Base-by-base conservation (phyloP, 768 basidiomycete genomes). In the Trametes cingulata region DNA sequence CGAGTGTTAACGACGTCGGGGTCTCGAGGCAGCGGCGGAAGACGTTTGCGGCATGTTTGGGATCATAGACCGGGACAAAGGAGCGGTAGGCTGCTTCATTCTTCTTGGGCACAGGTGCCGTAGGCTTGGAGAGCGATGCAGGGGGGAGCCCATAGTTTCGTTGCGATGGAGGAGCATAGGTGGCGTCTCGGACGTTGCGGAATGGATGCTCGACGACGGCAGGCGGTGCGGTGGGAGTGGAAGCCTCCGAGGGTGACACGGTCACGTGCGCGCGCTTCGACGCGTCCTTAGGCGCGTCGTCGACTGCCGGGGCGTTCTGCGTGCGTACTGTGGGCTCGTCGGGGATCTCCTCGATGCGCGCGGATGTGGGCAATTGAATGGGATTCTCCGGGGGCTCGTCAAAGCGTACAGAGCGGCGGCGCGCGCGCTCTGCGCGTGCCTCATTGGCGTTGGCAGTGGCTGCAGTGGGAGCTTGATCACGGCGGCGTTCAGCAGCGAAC, bases 111-210 rank as follows among this genome's bases (percentile, higher is more conserved):
- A 45, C 25, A 9, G 20, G 6, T 7, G 39, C 41, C n/a, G 14
- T 15, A 36, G 29, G 3, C 56, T 39, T 57, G 7, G 25, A 15
- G 8, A 14, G 13, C n/a, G 51, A 6, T 2, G 58, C 35, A 5
- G 64, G 15, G 45, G 61, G 33, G 57, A 61, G 7, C 39, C 56
- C 47, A 61, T 60, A 49, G 61, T 68, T 53, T 50, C 64, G 41
- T 45, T 63, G 14, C 36, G 61, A 2, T 20, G 54, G 29, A 25
- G 52, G 49, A 2, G 41, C 42, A 36, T 56, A 58, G 20, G 49
- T 52, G 36, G 60, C 14, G 55, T 53, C 45, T n/a, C 42, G 60
- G 1, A 24, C 48, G 52, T 41, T 22, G 45, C 56, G 53, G 62
- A 58, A 49, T 33, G 62, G 54, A 39, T 56, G 33, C 22, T 61